Base-by-base conservation (phyloP, 2,329 filamentous ascomycete species). In the Pseudocercospora cruenta region DNA sequence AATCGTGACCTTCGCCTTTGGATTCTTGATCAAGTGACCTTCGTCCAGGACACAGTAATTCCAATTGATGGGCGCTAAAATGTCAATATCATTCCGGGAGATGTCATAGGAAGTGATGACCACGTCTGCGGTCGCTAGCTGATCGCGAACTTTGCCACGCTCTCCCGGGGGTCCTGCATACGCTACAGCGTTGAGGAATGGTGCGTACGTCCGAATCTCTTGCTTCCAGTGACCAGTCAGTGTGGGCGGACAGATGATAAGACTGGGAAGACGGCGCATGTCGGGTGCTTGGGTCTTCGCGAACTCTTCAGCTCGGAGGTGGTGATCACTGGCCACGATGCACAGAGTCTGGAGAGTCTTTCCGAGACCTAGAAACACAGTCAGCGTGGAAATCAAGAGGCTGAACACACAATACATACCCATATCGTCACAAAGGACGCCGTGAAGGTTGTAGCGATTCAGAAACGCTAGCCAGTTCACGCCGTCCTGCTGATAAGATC, bases 391-490 rank as follows among this genome's bases (percentile, higher is more conserved):
- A 16, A 5, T 22, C 10, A 14, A 22, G 21, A 51, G 14, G 4
- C 3, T 22, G 47, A 51, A 22, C 9, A 14, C 21, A 22, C 2
- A 12, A 51, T 24, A 51, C 47, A 12, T 12, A 55, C 95, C 95
- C 95, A 99, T 99, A 78, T 99, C 95, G 75, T 99, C 95, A 77
- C 95, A 99, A 66, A 99, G 91, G 79, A 99, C 97, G 58, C 95
- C 95, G 73, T 99, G 96, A 1, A 99, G 87, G 74, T 99, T 94
- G 77, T 98, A 99, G 65, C 94, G 94, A 78, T 99, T 99, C 72
- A 99, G 89, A 82, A 99, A 99, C 64, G 96, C 90, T 60, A 99
- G 87, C 95, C 95, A 99, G 77, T 99, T 99, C 76, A 99, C 94
- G 77, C 95, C 95, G 62, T 99, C 95, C 79, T 99, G 95, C 78